These are phyloP conservation scores for Ceratocystiopsis brevicomis DNA, from an alignment of 2,329 filamentous ascomycete genomes.

Conservation along the genomic window DNA sequence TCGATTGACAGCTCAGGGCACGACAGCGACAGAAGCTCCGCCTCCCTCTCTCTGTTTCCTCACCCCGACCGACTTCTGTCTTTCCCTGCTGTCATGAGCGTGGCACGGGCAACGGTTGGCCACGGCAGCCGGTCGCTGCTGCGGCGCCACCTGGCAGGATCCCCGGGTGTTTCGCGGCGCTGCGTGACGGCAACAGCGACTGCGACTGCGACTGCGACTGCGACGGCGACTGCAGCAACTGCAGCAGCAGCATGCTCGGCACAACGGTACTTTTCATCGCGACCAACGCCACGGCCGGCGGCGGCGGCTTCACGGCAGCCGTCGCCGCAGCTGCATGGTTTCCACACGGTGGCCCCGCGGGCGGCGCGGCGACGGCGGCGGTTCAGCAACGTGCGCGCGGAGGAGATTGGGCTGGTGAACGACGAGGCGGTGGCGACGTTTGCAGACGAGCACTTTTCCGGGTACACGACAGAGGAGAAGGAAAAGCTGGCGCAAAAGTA, in stretches of 20 bases:
- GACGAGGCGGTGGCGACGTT: constrained; percentile 26
- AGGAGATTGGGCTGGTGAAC: constrained; percentile 30
- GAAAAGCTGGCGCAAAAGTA: constrained; percentile 46
- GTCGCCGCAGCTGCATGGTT: constrained; percentile 9
- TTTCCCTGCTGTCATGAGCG: constrained; percentile 3
- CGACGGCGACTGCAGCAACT: neutral
- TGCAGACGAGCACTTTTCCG: constrained; percentile 31
- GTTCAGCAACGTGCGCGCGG: constrained; percentile 33
- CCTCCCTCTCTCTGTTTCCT: too few species aligned
- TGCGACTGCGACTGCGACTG: neutral
- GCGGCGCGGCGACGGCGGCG: constrained; percentile 26
- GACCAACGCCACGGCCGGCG: neutral
- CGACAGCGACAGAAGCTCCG: neutral
- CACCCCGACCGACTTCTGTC: too few species aligned
- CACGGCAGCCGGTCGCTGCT: neutral
- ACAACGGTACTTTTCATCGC: too few species aligned
- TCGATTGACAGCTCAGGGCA: neutral
- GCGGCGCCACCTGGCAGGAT: constrained; percentile 7
- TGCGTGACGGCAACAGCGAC: neutral
- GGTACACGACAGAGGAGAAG: constrained; percentile 50
- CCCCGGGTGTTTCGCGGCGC: neutral
- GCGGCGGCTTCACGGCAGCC: neutral
- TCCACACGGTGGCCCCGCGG: constrained; percentile 32
- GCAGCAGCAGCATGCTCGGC: neutral
- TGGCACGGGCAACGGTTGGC: constrained; percentile 6